phyloP scores from a whole-genome alignment of 805 yeast genomes.

The Metschnikowia cubensis region DNA sequence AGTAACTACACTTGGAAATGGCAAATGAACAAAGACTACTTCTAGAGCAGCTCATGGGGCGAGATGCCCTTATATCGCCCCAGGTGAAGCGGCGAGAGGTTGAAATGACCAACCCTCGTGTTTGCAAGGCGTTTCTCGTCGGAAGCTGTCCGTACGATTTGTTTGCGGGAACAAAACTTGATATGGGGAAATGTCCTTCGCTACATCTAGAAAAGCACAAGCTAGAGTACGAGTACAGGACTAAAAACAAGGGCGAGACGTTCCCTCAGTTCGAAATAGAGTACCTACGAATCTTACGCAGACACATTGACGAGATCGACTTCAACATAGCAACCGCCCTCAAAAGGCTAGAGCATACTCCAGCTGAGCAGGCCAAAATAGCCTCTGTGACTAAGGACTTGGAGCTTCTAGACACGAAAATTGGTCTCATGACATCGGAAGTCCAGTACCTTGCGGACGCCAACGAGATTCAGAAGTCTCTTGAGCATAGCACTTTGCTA shows the following conservation, averaged over 20 bases:
- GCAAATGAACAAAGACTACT: conserved; percentile 75
- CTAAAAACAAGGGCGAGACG: conserved; percentile 36
- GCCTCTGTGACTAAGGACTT: conserved; percentile 52
- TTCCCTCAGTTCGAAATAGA: conserved; percentile 51
- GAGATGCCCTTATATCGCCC: conserved; percentile 42
- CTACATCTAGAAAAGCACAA: conserved; percentile 72
- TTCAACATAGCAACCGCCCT: conserved; percentile 59
- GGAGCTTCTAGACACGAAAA: conserved; percentile 57
- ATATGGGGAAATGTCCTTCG: conserved; percentile 74
- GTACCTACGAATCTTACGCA: conserved; percentile 46
- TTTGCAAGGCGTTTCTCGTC: conserved; percentile 79
- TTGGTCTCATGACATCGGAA: conserved; percentile 67
- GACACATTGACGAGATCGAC: conserved; percentile 64
- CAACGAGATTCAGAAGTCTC: conserved; percentile 48
- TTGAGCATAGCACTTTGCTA: conserved; percentile 41
- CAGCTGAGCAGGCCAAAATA: conserved; percentile 64
- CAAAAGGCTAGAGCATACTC: conserved; percentile 63
- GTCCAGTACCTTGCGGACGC: conserved; percentile 48
- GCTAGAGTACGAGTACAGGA: conserved; percentile 57
- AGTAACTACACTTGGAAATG: conserved; percentile 16
- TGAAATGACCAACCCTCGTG: conserved; percentile 43
- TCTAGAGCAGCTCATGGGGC: conserved; percentile 79
- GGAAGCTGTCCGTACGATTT: conserved; percentile 85
- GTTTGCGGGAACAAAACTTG: conserved; percentile 77
- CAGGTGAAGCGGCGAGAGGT: conserved; percentile 32